phyloP scores from a whole-genome alignment of 129 eudicot genomes.

The Apium graveolens region DNA sequence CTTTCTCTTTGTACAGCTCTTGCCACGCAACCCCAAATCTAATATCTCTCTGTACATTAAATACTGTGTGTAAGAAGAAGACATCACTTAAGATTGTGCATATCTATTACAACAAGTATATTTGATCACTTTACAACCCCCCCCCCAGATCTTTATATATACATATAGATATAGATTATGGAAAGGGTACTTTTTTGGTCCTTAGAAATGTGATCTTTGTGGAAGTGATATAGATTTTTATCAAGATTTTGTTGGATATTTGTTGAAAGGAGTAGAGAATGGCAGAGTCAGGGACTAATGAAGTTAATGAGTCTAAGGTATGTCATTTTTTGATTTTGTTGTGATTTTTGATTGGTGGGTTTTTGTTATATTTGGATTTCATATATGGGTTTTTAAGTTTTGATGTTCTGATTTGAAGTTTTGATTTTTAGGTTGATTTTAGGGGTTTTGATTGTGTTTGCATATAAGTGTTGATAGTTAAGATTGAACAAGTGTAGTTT shows the following conservation, averaged over 20 bases:
- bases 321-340: neutral
- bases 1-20: neutral
- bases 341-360: neutral
- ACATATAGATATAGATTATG: neutral
- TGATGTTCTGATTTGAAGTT: neutral
- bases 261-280: neutral
- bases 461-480: too few relatives aligned
- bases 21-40: constrained; percentile 4
- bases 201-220: neutral
- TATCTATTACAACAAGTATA: neutral
- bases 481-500: neutral
- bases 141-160: constrained; percentile 3
- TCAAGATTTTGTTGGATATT: neutral
- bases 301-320: neutral
- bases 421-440: neutral
- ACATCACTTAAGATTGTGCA: neutral
- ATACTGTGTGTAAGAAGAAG: neutral
- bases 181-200: neutral
- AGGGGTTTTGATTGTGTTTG: too few relatives aligned
- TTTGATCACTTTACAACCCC: neutral
- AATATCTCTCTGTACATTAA: constrained; percentile 16
- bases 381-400: neutral
- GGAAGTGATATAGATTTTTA: neutral
- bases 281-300: neutral
- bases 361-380: neutral